Conservation (phyloP, 768 basidiomycete genomes). For the Termitomyces sp. region DNA sequence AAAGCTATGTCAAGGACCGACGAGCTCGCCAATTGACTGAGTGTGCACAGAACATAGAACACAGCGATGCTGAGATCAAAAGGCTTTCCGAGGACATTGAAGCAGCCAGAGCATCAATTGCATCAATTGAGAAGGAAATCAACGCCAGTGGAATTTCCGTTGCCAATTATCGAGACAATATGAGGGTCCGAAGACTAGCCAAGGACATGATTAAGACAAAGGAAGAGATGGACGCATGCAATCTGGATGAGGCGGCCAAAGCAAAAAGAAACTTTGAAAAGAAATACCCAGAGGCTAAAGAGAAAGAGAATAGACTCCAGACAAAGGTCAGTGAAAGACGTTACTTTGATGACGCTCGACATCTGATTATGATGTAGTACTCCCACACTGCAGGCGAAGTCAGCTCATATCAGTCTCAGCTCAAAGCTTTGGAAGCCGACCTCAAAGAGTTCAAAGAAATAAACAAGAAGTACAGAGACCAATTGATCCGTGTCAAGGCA, state of each 20-base stretch:
- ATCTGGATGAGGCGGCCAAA: constrained; percentile 84
- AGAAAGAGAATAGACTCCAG: constrained; percentile 69
- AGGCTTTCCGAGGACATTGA: constrained; percentile 36
- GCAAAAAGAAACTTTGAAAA: constrained; percentile 83
- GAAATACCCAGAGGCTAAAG: constrained; percentile 68
- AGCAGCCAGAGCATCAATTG: constrained; percentile 38
- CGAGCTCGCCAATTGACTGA: constrained; percentile 59
- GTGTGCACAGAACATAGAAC: constrained; percentile 50
- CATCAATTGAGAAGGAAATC: constrained; percentile 72
- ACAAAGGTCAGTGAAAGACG: constrained; percentile 46
- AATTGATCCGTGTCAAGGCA: constrained; percentile 94
- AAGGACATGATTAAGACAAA: constrained; percentile 65
- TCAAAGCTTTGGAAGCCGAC: constrained; percentile 65
- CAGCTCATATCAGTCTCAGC: constrained; percentile 63
- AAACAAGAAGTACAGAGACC: constrained; percentile 82
- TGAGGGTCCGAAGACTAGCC: constrained; percentile 67
- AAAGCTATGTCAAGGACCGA: constrained; percentile 73
- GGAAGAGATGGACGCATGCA: constrained; percentile 66
- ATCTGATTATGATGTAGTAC: constrained; percentile 42
- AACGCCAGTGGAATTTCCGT: constrained; percentile 68
- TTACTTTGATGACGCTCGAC: not conserved
- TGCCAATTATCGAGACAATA: constrained; percentile 78
- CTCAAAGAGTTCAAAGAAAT: constrained; percentile 85
- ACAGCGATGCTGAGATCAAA: constrained; percentile 33
- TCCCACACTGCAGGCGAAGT: constrained; percentile 84